Evolutionary conservation across 106 monocot species (phyloP), one percentile per base, ranked within the genome.

Genomic region (Acorus calamus): DNA sequence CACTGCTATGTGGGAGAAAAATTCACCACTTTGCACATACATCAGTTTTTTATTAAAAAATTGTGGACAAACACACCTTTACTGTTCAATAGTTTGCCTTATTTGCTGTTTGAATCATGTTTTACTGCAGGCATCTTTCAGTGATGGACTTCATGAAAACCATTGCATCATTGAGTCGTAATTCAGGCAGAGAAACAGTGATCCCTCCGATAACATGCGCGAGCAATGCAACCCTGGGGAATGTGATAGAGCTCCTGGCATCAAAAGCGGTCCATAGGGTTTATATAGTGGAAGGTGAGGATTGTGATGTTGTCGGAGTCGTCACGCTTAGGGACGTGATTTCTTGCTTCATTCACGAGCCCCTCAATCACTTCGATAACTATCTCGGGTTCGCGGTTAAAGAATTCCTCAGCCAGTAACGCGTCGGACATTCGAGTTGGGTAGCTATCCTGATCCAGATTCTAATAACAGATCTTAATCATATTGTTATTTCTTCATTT

Each of bases 301-400:
- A 70, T 3, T 3, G 14, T 44, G 86, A 83, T 51, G 81, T 98
- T 0, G 56, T 83, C 2, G 98, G 98, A 1, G 79, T 98, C 1
- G 79, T 92, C 42, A 92, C 92, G 6, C 79, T 98, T 3, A 76
- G 98, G 67, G 98, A 98, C 66, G 88, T 98, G 3, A 98, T 92
- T 55, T 88, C 92, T 8, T 98, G 92, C 80, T 98, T 92, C 54
- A 81, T 98, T 43, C 71, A 60, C 12, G 98, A 98, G 62, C 92
- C 92, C n/a, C 80, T 76, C 2, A 60, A 77, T 60, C 79, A 84
- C 49, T 86, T 88, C 2, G 88, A 92, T 43, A 69, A 81, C 57
- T 85, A 76, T 54, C 77, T 92, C 5, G 78, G 71, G 4, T 55
- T 51, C 48, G 66, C 78, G 0, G 59, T 80, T 70, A 66, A 83